Evolutionary conservation across 257 asterid species (phyloP).

Genomic region (Solanum pinnatisectum): DNA sequence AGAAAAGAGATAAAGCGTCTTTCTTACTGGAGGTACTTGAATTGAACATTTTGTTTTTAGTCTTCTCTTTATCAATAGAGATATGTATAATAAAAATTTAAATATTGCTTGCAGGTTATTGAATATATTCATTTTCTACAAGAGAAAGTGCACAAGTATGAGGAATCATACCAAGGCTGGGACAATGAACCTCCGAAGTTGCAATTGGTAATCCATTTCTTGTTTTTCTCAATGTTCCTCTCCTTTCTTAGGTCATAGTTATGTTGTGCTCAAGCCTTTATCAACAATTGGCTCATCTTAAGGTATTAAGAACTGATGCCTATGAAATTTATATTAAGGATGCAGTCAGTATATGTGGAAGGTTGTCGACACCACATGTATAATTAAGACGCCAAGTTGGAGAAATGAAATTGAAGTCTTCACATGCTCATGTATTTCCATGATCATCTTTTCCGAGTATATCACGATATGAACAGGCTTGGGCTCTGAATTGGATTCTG

Average conservation of each 20-base stretch:
- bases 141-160: slow-evolving; percentile 72
- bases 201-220: slow-evolving; percentile 43
- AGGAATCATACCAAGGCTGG: slow-evolving; percentile 67
- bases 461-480: not conserved
- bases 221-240: not conserved
- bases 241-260: not conserved
- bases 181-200: slow-evolving; percentile 61
- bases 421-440: not conserved
- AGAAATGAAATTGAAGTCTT: not conserved
- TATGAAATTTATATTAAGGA: not conserved
- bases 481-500: not conserved
- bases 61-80: not conserved
- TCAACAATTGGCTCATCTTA: not conserved
- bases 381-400: not conserved
- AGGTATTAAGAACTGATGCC: not conserved
- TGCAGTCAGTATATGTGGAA: not conserved
- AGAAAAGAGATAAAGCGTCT: slow-evolving; percentile 97
- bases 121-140: slow-evolving; percentile 88
- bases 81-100: not conserved
- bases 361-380: not conserved
- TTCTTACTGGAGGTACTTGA: slow-evolving; percentile 71
- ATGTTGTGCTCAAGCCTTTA: not conserved
- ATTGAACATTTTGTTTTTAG: not conserved
- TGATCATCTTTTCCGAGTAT: not conserved
- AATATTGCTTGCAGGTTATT: slow-evolving; percentile 52